Evolutionary conservation across 495 filamentous ascomycete genomes (phyloP).

Genomic region (Acidomyces sp.): DNA sequence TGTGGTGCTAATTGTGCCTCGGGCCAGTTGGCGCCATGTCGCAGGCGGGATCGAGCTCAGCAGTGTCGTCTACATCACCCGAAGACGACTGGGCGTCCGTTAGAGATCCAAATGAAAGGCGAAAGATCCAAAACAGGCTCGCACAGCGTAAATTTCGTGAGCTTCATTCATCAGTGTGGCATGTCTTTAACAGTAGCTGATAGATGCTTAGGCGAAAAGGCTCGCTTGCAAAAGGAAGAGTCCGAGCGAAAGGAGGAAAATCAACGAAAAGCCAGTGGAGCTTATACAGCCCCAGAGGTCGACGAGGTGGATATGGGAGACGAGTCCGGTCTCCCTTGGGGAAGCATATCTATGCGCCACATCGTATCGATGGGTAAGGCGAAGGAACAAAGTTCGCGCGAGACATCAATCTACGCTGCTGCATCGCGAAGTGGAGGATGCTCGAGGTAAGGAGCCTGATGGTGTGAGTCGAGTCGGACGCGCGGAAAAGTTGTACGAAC

Average conservation of each 20-base stretch:
- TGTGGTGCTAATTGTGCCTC: neutral
- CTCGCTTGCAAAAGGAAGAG: constrained; percentile 44
- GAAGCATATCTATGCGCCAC: constrained; percentile 42
- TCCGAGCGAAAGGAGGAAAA: constrained; percentile 44
- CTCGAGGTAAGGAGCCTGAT: constrained; percentile 26
- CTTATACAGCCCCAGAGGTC: constrained; percentile 42
- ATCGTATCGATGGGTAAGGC: constrained; percentile 42
- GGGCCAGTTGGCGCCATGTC: neutral
- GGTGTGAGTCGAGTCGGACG: constrained; percentile 15
- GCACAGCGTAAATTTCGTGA: constrained; percentile 32
- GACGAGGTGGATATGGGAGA: constrained; percentile 38
- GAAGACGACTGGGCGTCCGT: constrained; percentile 29
- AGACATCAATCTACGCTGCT: constrained; percentile 26
- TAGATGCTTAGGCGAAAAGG: constrained; percentile 40
- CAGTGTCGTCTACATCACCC: constrained; percentile 3
- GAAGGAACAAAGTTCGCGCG: constrained; percentile 22
- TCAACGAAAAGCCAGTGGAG: constrained; percentile 38
- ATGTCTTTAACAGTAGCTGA: no score
- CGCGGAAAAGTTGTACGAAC: neutral
- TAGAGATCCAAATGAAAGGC: constrained; percentile 27
- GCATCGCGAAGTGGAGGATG: constrained; percentile 25
- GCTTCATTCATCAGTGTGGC: constrained; percentile 10
- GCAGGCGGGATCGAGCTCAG: constrained; percentile 10
- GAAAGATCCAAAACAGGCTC: constrained; percentile 32
- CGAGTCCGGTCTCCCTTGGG: constrained; percentile 52